Evolutionary conservation across 108 stramenopile species (phyloP).

Genomic region (Skeletonema marinoi): DNA sequence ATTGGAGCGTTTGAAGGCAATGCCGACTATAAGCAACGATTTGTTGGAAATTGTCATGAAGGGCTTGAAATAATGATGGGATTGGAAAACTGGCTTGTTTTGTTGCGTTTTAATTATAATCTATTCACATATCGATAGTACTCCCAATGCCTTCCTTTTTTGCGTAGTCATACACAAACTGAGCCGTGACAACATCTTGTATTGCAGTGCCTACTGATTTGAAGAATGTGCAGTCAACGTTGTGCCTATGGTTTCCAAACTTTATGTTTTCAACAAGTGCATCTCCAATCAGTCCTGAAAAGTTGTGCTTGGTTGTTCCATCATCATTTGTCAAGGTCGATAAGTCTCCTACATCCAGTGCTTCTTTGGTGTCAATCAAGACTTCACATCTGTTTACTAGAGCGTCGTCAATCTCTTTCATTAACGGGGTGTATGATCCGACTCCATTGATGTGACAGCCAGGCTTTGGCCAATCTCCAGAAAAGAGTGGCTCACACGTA

Average conservation of each 20-base stretch:
- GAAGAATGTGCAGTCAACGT: constrained; percentile 66
- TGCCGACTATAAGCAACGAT: constrained; percentile 78
- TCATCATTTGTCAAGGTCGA: constrained; percentile 46
- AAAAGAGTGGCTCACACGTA: constrained; percentile 66
- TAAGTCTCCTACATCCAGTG: constrained; percentile 75
- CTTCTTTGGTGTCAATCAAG: constrained; percentile 74
- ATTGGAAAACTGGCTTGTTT: background rate
- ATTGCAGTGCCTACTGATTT: constrained; percentile 81
- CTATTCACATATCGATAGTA: constrained; percentile 32
- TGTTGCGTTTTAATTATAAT: constrained; percentile 2
- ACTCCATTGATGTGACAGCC: constrained; percentile 77
- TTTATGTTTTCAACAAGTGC: constrained; percentile 28
- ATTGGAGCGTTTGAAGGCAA: constrained; percentile 60
- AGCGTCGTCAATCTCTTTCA: constrained; percentile 67
- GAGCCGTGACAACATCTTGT: constrained; percentile 81
- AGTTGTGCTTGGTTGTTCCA: constrained; percentile 31
- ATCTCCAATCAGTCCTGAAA: constrained; percentile 61
- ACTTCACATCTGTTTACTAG: constrained; percentile 46
- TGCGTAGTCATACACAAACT: constrained; percentile 28
- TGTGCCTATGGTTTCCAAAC: constrained; percentile 16
- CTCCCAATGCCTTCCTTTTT: constrained; percentile 19
- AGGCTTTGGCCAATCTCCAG: constrained; percentile 40
- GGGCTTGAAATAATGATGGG: constrained; percentile 49
- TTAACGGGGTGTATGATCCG: constrained; percentile 73
- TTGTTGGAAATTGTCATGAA: constrained; percentile 81